Conservation (phyloP, 345 rosid species). For the Acer saccharum region DNA sequence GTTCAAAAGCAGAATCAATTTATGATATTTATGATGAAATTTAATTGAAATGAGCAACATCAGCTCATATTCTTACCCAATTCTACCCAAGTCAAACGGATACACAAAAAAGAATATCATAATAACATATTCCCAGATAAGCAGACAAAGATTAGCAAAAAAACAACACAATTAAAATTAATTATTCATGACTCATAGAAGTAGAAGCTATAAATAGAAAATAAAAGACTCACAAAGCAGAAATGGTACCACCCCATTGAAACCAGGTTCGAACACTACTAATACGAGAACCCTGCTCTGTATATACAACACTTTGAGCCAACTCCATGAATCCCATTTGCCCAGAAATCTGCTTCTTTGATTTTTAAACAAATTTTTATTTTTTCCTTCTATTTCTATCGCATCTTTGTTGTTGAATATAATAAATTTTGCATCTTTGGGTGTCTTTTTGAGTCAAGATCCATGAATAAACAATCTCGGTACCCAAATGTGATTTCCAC, state of each 20-base stretch:
- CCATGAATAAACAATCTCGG: not conserved
- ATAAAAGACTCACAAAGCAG: slow-evolving; percentile 39
- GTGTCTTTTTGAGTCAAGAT: not conserved
- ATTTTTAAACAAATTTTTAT: not conserved
- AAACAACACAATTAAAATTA: not conserved
- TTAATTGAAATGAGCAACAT: not conserved
- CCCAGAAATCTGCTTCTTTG: not conserved
- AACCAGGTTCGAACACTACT: slow-evolving; percentile 23
- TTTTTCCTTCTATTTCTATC: not conserved
- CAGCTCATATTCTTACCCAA: not conserved
- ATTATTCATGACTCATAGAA: not conserved
- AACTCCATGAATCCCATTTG: slow-evolving; percentile 13
- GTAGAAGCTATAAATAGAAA: not conserved
- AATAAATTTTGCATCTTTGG: no score
- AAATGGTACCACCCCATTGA: slow-evolving; percentile 49
- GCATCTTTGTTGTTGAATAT: not conserved
- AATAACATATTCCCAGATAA: not conserved
- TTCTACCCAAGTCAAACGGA: not conserved
- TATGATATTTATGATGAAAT: not conserved
- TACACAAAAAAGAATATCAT: not conserved
- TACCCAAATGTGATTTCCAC: not conserved
- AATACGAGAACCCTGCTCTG: slow-evolving; percentile 19
- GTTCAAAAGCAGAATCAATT: not conserved
- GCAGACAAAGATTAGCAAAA: not conserved
- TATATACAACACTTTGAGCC: slow-evolving; percentile 6